These are phyloP conservation scores for Leishmania martiniquensis DNA, from an alignment of 208 protist species.

Conservation along the genomic window DNA sequence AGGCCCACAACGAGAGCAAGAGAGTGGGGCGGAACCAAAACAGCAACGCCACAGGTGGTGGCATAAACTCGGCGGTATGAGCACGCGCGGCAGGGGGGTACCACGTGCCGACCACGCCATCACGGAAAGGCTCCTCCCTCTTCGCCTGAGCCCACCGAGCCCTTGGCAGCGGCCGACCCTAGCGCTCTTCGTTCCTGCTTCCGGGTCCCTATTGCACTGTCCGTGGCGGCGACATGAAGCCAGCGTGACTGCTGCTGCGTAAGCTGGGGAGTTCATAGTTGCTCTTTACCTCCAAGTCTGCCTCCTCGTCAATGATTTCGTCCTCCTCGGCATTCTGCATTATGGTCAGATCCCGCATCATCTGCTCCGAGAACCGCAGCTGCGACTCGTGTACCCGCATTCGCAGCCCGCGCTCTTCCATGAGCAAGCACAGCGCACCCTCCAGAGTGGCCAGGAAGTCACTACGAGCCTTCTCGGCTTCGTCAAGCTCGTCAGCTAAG, in stretches of 20 bases:
- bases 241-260: slow-evolving; percentile 1
- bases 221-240: neutral
- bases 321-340: slow-evolving; percentile 33
- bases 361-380: slow-evolving; percentile 33
- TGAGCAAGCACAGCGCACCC: slow-evolving; percentile 29
- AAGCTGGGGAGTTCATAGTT: slow-evolving; percentile 13
- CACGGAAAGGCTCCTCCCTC: neutral
- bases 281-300: slow-evolving; percentile 13
- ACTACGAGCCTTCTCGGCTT: slow-evolving; percentile 29
- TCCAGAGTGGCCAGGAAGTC: slow-evolving; percentile 38
- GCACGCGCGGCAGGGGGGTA: neutral
- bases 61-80: neutral
- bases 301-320: neutral
- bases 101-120: neutral
- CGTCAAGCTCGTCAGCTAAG: slow-evolving; percentile 44
- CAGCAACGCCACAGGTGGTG: neutral
- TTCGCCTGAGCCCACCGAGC: neutral
- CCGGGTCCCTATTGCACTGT: neutral
- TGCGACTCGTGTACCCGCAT: slow-evolving; percentile 39
- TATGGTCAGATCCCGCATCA: slow-evolving; percentile 35
- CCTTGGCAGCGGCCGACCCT: neutral
- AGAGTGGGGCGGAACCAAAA: neutral
- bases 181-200: neutral
- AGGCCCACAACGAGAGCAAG: neutral
- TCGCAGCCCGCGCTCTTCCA: slow-evolving; percentile 42